Evolutionary conservation across 331 rosid genomes (phyloP), one percentile per base, ranked within the genome.

Genomic region (Acacia pycnantha): DNA sequence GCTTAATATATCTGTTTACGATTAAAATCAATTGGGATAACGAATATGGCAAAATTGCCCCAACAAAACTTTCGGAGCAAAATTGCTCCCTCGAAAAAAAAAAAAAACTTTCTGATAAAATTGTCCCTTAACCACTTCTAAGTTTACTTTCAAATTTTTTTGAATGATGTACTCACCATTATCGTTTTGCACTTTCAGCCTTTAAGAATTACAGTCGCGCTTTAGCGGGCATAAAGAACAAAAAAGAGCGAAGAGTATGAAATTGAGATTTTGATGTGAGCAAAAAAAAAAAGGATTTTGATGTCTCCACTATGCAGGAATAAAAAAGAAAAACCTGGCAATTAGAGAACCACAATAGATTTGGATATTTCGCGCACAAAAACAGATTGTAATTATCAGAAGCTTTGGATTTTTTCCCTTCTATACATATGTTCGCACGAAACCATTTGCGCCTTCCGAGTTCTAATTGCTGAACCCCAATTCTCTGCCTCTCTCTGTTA

Each of bases 281-380:
- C n/a, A n/a, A n/a, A n/a, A n/a, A n/a, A n/a, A n/a, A n/a, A n/a
- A n/a, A n/a, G n/a, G 46, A 29, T 40, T 9, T 40, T 70, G 4
- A 19, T 29, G n/a, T 5, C 11, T 14, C 21, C n/a, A 10, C 7
- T 5, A 11, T 11, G 12, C 33, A 22, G 11, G 47, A 6, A 14
- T 6, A n/a, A 22, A n/a, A 44, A 44, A 2, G 56, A 24, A 71
- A 46, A 71, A 71, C 76, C 58, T 71, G 76, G 76, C 76, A 44
- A 71, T 46, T 3, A 46, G 58, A 46, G 58, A 71, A 15, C 76
- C 76, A 71, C 58, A 13, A 27, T 13, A 35, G 2, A 3, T 18
- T 41, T 10, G 13, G 53, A 70, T 70, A 44, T 71, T 70, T 70
- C 21, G 24, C 11, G 8, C 35, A 11, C 50, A 21, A 4, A 59